Evolutionary conservation across 2,329 filamentous ascomycete genomes (phyloP).

Genomic region (Hypoxylon sp.): DNA sequence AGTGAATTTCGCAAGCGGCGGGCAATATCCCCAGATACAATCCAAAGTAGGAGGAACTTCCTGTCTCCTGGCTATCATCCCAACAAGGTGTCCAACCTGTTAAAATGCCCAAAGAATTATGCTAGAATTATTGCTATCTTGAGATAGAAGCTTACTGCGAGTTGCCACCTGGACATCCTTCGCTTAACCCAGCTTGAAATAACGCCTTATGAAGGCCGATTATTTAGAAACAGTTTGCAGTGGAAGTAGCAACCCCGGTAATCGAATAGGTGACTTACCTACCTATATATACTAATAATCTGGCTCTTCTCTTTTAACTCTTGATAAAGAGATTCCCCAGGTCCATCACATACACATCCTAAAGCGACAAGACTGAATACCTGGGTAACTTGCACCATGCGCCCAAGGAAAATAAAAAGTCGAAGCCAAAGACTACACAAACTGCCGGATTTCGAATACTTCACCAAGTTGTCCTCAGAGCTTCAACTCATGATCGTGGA

Average conservation of each 20-base stretch:
- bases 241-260: background rate
- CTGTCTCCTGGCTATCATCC: background rate
- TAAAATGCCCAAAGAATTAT: background rate
- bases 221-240: background rate
- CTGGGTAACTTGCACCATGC: background rate
- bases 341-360: background rate
- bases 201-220: background rate
- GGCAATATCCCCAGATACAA: background rate
- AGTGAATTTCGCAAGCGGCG: too few relatives aligned
- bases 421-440: background rate
- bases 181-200: background rate
- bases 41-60: background rate
- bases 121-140: background rate
- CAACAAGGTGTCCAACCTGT: background rate
- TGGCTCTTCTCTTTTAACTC: background rate
- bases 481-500: slow-evolving; percentile 21
- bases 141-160: background rate
- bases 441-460: slow-evolving; percentile 3
- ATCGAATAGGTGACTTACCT: too few relatives aligned
- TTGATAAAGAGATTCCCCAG: background rate
- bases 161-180: background rate
- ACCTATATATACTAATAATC: background rate
- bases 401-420: background rate
- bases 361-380: background rate
- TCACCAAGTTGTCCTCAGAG: slow-evolving; percentile 9